A percentile compares a stretch with the other conserved stretches of the same genome.
Conservation (phyloP, 1,139 yeast genomes). For the Taphrina deformans region DNA sequence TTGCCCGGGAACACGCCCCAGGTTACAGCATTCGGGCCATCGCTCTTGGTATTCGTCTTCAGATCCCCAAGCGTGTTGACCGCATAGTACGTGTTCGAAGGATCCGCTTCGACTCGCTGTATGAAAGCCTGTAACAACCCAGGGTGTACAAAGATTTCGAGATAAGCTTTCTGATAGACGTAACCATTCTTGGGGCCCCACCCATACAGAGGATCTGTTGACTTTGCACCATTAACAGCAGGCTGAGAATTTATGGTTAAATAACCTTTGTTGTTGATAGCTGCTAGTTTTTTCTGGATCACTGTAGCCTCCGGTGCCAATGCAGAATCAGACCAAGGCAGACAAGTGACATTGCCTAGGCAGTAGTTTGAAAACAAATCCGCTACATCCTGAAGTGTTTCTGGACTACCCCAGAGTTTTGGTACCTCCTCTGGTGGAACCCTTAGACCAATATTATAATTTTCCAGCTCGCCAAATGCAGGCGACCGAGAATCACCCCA, state of each 20-base stretch:
- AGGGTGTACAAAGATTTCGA: constrained; percentile 77
- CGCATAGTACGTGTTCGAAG: constrained; percentile 71
- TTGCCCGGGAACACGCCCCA: constrained; percentile 97
- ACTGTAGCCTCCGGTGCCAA: constrained; percentile 72
- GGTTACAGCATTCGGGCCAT: constrained; percentile 85
- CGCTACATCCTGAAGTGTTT: constrained; percentile 58
- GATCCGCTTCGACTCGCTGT: constrained; percentile 50
- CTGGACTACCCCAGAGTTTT: constrained; percentile 87
- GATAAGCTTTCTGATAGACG: constrained; percentile 88
- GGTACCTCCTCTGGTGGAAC: constrained; percentile 62
- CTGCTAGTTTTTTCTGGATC: constrained; percentile 61
- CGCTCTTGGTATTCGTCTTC: constrained; percentile 65
- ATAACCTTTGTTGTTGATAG: constrained; percentile 64
- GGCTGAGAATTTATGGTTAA: constrained; percentile 93
- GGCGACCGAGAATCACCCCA: constrained; percentile 95
- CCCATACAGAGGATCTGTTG: constrained; percentile 72
- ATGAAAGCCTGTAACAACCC: constrained; percentile 51
- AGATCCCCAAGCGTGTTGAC: constrained; percentile 62
- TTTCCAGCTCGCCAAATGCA: constrained; percentile 85
- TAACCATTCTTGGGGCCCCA: constrained; percentile 96
- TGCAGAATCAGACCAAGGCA: constrained; percentile 96
- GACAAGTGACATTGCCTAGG: constrained; percentile 65
- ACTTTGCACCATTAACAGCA: constrained; percentile 75
- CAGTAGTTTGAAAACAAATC: constrained; percentile 64
- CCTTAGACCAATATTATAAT: constrained; percentile 55